Percentiles rank a stretch among this genome's conserved stretches.
Conservation (phyloP, 768 basidiomycete species). For the Mycena kentingensis region DNA sequence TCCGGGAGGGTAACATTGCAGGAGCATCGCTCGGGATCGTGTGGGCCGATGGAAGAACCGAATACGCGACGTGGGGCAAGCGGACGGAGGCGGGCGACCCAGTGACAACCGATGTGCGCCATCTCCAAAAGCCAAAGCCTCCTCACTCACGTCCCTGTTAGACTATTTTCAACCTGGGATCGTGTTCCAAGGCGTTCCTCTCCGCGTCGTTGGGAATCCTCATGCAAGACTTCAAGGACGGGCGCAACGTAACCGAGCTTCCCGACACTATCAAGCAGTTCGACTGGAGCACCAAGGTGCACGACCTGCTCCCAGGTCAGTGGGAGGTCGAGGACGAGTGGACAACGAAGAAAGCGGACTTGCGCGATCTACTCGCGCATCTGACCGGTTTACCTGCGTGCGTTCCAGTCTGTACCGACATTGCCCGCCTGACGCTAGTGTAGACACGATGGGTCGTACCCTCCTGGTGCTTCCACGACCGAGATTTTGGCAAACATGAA, state of each 20-base stretch:
- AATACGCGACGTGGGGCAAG: slow-evolving; percentile 38
- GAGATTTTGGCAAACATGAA: slow-evolving; percentile 27
- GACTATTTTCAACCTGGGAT: slow-evolving; percentile 42
- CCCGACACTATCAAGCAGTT: slow-evolving; percentile 32
- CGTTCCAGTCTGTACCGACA: background rate
- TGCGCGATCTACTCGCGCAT: slow-evolving; percentile 39
- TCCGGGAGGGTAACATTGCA: too few relatives aligned
- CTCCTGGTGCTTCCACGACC: slow-evolving; percentile 21
- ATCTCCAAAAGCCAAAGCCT: too few relatives aligned
- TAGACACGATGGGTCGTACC: slow-evolving; percentile 34
- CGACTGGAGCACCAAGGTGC: slow-evolving; percentile 38
- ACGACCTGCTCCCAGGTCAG: slow-evolving; percentile 37
- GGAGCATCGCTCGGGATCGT: slow-evolving; percentile 35
- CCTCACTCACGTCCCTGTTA: too few relatives aligned
- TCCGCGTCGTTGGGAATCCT: slow-evolving; percentile 40
- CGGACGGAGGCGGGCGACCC: slow-evolving; percentile 36
- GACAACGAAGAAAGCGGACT: slow-evolving; percentile 36
- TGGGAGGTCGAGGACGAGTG: slow-evolving; percentile 45
- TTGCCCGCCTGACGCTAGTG: background rate
- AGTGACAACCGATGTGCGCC: slow-evolving; percentile 37
- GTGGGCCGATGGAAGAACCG: slow-evolving; percentile 26
- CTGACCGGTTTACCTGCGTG: slow-evolving; percentile 37
- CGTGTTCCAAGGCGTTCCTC: slow-evolving; percentile 43
- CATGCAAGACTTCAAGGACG: slow-evolving; percentile 39
- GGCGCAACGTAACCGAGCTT: slow-evolving; percentile 35